phyloP scores from a whole-genome alignment of 495 filamentous ascomycete species.

The Penicillium herquei region DNA sequence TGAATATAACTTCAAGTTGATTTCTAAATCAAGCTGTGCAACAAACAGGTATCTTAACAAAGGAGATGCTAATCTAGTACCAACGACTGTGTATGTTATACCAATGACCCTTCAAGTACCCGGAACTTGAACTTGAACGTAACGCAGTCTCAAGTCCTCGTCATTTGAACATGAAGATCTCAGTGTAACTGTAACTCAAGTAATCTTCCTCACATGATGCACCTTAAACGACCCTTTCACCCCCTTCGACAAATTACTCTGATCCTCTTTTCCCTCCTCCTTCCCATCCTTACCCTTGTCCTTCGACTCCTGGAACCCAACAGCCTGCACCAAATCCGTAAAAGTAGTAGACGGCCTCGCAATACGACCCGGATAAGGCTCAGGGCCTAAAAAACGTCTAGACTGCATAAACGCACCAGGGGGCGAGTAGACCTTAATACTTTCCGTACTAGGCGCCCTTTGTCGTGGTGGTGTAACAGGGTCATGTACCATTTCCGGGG shows the following conservation, averaged over 20 bases:
- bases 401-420: conserved; percentile 40
- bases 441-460: conserved; percentile 59
- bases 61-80: background rate
- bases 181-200: background rate
- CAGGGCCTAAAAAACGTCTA: conserved; percentile 28
- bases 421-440: conserved; percentile 71
- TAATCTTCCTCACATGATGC: conserved; percentile 1
- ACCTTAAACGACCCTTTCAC: conserved; percentile 23
- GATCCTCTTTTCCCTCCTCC: too few species aligned
- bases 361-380: conserved; percentile 27
- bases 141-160: background rate
- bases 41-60: conserved; percentile 1
- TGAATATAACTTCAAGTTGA: background rate
- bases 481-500: conserved; percentile 15
- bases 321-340: conserved; percentile 61
- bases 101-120: too few species aligned
- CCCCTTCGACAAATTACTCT: too few species aligned
- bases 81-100: background rate
- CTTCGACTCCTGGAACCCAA: conserved; percentile 37
- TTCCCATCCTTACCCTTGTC: conserved; percentile 14
- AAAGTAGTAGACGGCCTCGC: conserved; percentile 59
- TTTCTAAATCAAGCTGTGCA: background rate
- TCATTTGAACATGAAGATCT: background rate
- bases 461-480: conserved; percentile 36
- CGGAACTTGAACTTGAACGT: too few species aligned